Percentiles rank a stretch among this genome's conserved stretches.
These are phyloP conservation scores for Endothia cerciana DNA, from an alignment of 2,329 filamentous ascomycete genomes.

Conservation along the genomic window DNA sequence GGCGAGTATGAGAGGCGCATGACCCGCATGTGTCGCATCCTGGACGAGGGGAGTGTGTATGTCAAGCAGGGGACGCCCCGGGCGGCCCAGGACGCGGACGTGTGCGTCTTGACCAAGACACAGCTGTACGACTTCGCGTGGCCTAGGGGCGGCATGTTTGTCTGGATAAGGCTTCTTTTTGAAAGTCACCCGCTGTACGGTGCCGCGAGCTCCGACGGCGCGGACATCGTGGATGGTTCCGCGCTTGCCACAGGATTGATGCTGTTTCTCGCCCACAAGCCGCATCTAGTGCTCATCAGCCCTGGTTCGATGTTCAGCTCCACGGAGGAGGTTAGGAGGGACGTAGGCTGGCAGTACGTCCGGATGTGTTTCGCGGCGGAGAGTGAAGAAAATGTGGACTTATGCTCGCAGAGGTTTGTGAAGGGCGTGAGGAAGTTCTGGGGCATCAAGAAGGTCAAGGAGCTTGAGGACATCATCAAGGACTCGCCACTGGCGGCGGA, in stretches of 20 bases:
- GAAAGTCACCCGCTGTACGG: constrained; percentile 71
- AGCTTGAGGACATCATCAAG: constrained; percentile 66
- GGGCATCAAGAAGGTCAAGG: constrained; percentile 68
- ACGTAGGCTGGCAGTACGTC: constrained; percentile 71
- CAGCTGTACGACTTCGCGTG: constrained; percentile 76
- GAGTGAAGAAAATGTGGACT: constrained; percentile 68
- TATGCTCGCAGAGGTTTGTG: constrained; percentile 66
- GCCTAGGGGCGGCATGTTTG: constrained; percentile 89
- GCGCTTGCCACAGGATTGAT: constrained; percentile 69
- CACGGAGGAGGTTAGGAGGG: constrained; percentile 58
- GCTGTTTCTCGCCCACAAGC: constrained; percentile 70
- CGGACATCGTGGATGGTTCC: constrained; percentile 53
- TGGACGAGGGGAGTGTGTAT: constrained; percentile 70
- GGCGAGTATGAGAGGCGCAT: constrained; percentile 85
- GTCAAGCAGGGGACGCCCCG: constrained; percentile 64
- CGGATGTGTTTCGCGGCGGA: constrained; percentile 86
- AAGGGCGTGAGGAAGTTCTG: constrained; percentile 76
- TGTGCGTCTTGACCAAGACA: constrained; percentile 76
- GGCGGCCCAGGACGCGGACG: constrained; percentile 57
- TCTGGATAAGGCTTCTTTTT: constrained; percentile 78
- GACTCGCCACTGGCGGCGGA: constrained; percentile 35
- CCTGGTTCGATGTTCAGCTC: constrained; percentile 78
- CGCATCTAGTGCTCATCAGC: constrained; percentile 69
- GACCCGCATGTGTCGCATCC: constrained; percentile 73
- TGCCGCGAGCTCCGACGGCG: constrained; percentile 36